These are phyloP conservation scores for Paecilomyces sp. DNA, from an alignment of 2,329 filamentous ascomycete genomes.

Conservation along the genomic window DNA sequence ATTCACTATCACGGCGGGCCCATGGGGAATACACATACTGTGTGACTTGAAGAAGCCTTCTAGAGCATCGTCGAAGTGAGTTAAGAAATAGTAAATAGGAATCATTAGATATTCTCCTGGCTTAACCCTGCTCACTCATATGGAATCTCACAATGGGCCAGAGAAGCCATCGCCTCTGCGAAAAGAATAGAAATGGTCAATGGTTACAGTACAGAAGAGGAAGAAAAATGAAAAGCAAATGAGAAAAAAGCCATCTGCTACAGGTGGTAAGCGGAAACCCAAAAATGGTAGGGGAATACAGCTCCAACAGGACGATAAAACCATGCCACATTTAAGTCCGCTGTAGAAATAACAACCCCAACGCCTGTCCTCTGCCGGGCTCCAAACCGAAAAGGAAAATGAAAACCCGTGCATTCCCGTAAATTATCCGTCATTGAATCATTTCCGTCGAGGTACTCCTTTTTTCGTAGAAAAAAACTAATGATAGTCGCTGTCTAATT, in stretches of 20 bases:
- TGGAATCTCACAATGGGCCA: neutral
- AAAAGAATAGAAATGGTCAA: neutral
- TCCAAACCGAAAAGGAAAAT: neutral
- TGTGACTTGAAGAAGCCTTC: neutral
- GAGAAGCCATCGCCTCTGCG: neutral
- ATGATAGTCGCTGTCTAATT: neutral
- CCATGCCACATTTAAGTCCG: neutral
- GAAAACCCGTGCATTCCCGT: neutral
- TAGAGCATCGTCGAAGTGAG: neutral
- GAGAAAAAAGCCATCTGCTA: neutral
- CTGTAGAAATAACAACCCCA: neutral
- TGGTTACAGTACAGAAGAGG: conserved; percentile 1
- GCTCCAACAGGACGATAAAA: neutral
- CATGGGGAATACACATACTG: neutral
- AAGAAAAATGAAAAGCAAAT: neutral
- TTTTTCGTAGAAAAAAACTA: neutral
- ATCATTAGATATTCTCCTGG: neutral
- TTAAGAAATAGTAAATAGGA: neutral
- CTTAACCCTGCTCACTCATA: neutral
- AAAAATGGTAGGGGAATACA: neutral
- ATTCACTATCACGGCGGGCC: neutral
- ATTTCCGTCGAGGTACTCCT: neutral
- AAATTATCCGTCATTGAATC: neutral
- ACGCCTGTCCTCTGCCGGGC: neutral
- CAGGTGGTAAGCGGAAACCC: neutral